Percentiles rank a stretch among this genome's conserved stretches.
These are phyloP conservation scores for Mimosa bimucronata DNA, from an alignment of 306 rosid genomes.

Conservation along the genomic window DNA sequence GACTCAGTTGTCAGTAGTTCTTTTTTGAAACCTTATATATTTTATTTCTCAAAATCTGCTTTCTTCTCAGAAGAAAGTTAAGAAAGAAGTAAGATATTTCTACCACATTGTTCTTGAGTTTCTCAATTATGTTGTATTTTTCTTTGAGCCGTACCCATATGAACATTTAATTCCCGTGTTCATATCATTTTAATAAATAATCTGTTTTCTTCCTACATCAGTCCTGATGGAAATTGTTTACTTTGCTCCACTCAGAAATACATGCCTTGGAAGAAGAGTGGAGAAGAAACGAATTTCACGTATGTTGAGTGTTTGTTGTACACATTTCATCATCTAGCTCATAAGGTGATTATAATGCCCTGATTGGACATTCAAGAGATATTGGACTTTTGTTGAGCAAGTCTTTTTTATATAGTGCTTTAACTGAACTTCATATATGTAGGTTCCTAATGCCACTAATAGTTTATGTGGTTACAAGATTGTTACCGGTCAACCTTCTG, in stretches of 20 bases:
- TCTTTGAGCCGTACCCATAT: not conserved
- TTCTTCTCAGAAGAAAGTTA: not conserved
- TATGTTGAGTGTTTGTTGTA: constrained; percentile 94
- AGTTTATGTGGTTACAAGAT: constrained; percentile 98
- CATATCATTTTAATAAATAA: not conserved
- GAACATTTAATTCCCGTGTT: not conserved
- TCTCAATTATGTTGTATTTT: not conserved
- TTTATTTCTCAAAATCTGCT: not conserved
- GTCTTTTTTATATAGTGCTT: constrained; percentile 14
- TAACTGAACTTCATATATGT: constrained; percentile 43
- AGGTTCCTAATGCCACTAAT: constrained; percentile 99
- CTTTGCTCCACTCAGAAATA: constrained; percentile 65
- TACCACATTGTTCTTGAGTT: not conserved
- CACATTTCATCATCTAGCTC: constrained; percentile 96
- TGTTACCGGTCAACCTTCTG: constrained; percentile 99
- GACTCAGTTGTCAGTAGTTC: not conserved
- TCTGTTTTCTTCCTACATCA: not conserved
- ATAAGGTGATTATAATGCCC: constrained; percentile 64
- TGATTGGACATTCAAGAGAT: constrained; percentile 12
- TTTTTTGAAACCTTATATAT: not conserved
- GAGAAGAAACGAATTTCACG: constrained; percentile 93
- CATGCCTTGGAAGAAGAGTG: constrained; percentile 93
- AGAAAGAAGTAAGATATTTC: not conserved
- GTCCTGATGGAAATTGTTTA: constrained; percentile 23
- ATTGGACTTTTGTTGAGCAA: constrained; percentile 18